Percentiles rank a stretch among this genome's conserved stretches.
Conservation (phyloP, 805 yeast genomes). For the Suhomyces pyralidae region DNA sequence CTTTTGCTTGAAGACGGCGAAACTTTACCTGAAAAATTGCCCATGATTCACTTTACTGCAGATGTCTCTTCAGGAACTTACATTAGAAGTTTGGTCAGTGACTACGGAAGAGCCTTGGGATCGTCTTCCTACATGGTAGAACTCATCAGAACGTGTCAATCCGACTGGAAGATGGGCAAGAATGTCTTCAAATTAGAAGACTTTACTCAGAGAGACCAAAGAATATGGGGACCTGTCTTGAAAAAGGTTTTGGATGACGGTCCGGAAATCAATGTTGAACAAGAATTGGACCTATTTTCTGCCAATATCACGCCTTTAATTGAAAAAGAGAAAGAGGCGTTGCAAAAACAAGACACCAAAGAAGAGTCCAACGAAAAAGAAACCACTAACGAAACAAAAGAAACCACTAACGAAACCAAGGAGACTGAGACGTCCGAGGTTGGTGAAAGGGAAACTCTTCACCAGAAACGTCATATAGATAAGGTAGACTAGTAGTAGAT, state of each 20-base stretch:
- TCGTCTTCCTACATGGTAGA: constrained; percentile 87
- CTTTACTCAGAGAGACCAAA: constrained; percentile 57
- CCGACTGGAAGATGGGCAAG: constrained; percentile 75
- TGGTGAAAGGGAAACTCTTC: constrained; percentile 1
- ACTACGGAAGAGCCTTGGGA: constrained; percentile 76
- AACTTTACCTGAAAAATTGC: constrained; percentile 50
- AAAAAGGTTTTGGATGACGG: constrained; percentile 47
- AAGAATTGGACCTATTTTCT: constrained; percentile 16
- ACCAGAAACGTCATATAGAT: constrained; percentile 20
- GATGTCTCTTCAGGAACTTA: constrained; percentile 94
- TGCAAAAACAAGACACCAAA: constrained; percentile 5
- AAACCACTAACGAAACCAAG: not conserved
- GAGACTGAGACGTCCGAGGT: not conserved
- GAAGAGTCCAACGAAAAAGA: not conserved
- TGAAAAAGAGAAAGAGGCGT: constrained; percentile 6
- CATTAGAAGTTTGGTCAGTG: constrained; percentile 85
- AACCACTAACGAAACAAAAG: not conserved
- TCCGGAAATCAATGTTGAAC: constrained; percentile 22
- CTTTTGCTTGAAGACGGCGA: constrained; percentile 37
- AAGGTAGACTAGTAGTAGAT: constrained; percentile 10
- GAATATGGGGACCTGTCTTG: constrained; percentile 69
- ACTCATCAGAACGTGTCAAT: constrained; percentile 70
- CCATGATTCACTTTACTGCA: constrained; percentile 68
- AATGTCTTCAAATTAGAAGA: constrained; percentile 67
- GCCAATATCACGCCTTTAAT: constrained; percentile 5